Conservation (phyloP, 2,329 filamentous ascomycete species). For the Dothistroma pini region DNA sequence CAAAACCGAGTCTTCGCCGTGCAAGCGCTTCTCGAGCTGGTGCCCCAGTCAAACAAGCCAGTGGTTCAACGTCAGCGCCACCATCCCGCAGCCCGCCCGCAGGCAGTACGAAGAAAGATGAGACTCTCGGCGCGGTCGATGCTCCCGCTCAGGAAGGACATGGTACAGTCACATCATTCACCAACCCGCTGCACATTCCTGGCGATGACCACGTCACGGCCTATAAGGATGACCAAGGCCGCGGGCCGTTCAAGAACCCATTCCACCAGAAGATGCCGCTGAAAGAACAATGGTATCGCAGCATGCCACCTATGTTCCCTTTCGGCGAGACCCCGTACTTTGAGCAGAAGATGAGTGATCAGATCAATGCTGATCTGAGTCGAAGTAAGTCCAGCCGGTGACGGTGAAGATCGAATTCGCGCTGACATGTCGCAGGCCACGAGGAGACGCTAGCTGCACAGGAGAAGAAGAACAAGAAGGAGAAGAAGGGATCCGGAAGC, state of each 20-base stretch:
- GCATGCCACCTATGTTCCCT: conserved; percentile 30
- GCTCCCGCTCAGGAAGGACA: neutral
- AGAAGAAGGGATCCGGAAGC: neutral
- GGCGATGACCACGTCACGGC: conserved; percentile 2
- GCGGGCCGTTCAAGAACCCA: conserved; percentile 19
- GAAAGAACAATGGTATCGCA: conserved; percentile 30
- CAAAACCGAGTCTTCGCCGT: neutral
- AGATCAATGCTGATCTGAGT: conserved; percentile 30
- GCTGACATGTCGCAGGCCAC: conserved; percentile 5
- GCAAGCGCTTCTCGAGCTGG: neutral
- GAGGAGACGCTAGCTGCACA: neutral
- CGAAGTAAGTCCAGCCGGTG: conserved; percentile 22
- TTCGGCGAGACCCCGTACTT: conserved; percentile 34
- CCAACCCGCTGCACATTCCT: conserved; percentile 17
- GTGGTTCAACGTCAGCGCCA: neutral
- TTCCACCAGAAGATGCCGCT: conserved; percentile 31
- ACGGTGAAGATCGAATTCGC: neutral
- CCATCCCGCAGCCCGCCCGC: neutral
- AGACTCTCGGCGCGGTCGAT: neutral
- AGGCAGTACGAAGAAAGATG: neutral
- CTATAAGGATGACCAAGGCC: conserved; percentile 1
- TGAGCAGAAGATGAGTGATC: conserved; percentile 25
- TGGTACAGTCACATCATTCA: conserved; percentile 15
- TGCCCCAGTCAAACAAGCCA: neutral
- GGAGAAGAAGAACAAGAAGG: neutral